Percentiles rank a stretch among this genome's conserved stretches.
These are phyloP conservation scores for Cyclostephanos invisitatus DNA, from an alignment of 108 stramenopile species.

Conservation along the genomic window DNA sequence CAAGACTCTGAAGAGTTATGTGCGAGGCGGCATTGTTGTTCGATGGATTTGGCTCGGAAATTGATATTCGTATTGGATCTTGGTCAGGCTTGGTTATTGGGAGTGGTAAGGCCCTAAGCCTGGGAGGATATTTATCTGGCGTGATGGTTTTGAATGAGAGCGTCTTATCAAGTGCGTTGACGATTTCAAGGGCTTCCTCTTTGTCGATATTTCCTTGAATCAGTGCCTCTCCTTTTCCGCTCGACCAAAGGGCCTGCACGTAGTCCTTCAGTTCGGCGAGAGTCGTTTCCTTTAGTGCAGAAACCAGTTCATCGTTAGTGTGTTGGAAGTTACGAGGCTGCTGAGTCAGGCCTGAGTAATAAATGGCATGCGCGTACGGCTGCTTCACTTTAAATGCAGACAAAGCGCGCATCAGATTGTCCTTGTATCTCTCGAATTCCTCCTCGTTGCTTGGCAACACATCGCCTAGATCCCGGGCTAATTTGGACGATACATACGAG, in stretches of 20 bases:
- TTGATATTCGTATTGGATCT: conserved; percentile 49
- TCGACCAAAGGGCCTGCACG: conserved; percentile 62
- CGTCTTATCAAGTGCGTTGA: conserved; percentile 62
- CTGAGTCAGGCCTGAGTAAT: conserved; percentile 56
- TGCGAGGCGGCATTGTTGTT: conserved; percentile 75
- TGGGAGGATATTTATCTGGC: conserved; percentile 56
- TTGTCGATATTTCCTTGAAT: conserved; percentile 81
- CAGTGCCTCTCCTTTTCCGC: conserved; percentile 75
- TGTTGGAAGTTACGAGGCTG: conserved; percentile 69
- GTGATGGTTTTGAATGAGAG: conserved; percentile 74
- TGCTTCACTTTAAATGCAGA: conserved; percentile 77
- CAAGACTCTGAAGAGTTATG: conserved; percentile 70
- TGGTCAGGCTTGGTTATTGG: conserved; percentile 29
- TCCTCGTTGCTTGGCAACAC: conserved; percentile 65
- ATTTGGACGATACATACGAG: conserved; percentile 62
- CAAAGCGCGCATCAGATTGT: conserved; percentile 59
- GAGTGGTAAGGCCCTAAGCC: conserved; percentile 66
- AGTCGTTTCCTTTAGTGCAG: conserved; percentile 52
- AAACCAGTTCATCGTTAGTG: conserved; percentile 53
- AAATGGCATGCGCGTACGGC: conserved; percentile 78
- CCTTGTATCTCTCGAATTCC: conserved; percentile 86
- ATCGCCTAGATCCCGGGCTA: conserved; percentile 57
- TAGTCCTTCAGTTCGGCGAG: conserved; percentile 62
- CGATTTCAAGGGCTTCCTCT: conserved; percentile 70
- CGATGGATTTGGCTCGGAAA: conserved; percentile 78